These are phyloP conservation scores for Amauroascus niger DNA, from an alignment of 2,329 filamentous ascomycete genomes.

Conservation along the genomic window DNA sequence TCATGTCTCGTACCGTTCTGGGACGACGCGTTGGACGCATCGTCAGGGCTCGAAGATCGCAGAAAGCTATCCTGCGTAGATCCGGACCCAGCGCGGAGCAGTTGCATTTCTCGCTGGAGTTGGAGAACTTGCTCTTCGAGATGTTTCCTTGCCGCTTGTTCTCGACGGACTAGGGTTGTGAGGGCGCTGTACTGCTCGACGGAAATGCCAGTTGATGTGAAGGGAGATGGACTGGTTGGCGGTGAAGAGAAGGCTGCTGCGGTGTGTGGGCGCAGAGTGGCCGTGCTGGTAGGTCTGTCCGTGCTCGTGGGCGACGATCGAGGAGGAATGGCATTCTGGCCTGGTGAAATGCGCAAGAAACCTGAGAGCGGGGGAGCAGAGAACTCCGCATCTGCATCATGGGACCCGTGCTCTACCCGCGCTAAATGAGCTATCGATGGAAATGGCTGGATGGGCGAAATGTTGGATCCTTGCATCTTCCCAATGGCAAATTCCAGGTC, in stretches of 20 bases:
- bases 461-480: slow-evolving; percentile 35
- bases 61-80: slow-evolving; percentile 27
- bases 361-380: slow-evolving; percentile 3
- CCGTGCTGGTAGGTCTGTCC: slow-evolving; percentile 26
- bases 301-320: slow-evolving; percentile 21
- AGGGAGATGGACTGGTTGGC: slow-evolving; percentile 24
- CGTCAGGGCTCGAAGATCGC: slow-evolving; percentile 18
- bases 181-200: slow-evolving; percentile 41
- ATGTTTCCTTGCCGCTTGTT: slow-evolving; percentile 38
- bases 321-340: slow-evolving; percentile 10
- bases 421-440: slow-evolving; percentile 5
- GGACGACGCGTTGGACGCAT: background rate
- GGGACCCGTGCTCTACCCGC: slow-evolving; percentile 13
- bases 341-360: slow-evolving; percentile 10
- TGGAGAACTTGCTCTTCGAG: slow-evolving; percentile 37
- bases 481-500: slow-evolving; percentile 43
- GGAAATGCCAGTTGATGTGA: slow-evolving; percentile 26
- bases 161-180: slow-evolving; percentile 38
- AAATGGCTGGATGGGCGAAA: slow-evolving; percentile 15
- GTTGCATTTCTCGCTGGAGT: slow-evolving; percentile 35
- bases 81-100: slow-evolving; percentile 27
- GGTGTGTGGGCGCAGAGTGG: slow-evolving; percentile 20
- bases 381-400: slow-evolving; percentile 17
- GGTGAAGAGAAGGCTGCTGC: slow-evolving; percentile 22
- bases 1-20: background rate